phyloP scores from a whole-genome alignment of 78 protist genomes.

The Chrysochromulina parva region DNA sequence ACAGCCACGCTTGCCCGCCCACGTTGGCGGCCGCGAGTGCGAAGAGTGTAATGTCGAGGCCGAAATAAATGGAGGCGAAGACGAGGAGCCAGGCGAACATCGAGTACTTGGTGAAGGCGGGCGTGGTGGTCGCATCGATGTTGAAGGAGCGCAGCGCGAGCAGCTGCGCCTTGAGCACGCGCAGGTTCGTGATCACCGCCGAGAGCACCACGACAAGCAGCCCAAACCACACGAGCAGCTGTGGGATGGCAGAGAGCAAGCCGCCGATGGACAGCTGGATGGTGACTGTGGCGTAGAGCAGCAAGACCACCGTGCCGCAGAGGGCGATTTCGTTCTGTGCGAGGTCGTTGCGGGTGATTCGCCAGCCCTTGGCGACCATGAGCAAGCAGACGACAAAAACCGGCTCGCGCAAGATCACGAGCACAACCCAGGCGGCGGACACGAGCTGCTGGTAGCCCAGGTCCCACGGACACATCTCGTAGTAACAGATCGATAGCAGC shows the following conservation, averaged over 20 bases:
- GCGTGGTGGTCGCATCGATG: constrained; percentile 3
- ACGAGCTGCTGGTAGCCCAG: background rate
- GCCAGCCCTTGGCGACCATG: constrained; percentile 22
- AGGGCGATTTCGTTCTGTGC: background rate
- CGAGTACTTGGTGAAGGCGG: background rate
- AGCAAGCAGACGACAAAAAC: background rate
- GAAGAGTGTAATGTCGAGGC: background rate
- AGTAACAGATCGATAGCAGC: background rate
- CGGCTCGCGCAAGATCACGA: background rate
- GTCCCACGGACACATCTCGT: background rate
- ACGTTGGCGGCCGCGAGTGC: background rate
- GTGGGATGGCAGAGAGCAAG: background rate
- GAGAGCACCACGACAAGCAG: no score
- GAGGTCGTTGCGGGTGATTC: background rate
- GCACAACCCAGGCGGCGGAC: background rate
- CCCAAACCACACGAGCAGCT: no score
- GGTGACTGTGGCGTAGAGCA: background rate
- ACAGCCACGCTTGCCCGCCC: background rate
- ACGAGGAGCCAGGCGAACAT: background rate
- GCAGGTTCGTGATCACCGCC: background rate
- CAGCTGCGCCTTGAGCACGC: constrained; percentile 14
- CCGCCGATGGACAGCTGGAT: background rate
- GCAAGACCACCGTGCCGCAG: background rate
- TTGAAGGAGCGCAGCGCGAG: background rate
- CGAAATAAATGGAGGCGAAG: background rate